Percentiles rank a stretch among this genome's conserved stretches.
These are phyloP conservation scores for Osmanthus fragrans DNA, from an alignment of 257 asterid species.

Conservation along the genomic window DNA sequence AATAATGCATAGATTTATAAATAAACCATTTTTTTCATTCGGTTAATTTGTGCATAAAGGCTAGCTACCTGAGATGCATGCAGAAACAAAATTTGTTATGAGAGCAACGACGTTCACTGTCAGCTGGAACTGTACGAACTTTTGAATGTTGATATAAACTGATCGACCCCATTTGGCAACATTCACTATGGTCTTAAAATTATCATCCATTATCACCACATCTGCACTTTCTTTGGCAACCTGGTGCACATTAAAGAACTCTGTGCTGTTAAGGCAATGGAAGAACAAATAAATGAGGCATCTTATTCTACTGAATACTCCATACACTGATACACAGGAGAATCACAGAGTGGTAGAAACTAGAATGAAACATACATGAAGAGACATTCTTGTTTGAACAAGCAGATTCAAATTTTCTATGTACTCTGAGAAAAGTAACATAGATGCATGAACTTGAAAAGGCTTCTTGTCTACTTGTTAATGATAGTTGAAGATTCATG, in stretches of 20 bases:
- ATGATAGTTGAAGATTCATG: background rate
- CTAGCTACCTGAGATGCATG: slow-evolving; percentile 66
- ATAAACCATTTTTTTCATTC: background rate
- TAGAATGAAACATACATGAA: too few species aligned
- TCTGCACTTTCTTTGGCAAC: slow-evolving; percentile 88
- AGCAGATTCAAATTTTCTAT: background rate
- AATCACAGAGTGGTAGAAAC: too few species aligned
- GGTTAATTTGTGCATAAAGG: slow-evolving; percentile 1
- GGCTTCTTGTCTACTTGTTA: too few species aligned
- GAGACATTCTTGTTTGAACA: too few species aligned
- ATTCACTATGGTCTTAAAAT: slow-evolving; percentile 63
- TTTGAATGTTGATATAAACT: slow-evolving; percentile 78
- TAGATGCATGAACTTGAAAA: background rate
- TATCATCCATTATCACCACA: slow-evolving; percentile 76
- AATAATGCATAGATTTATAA: background rate
- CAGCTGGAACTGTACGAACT: slow-evolving; percentile 85
- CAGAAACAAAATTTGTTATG: slow-evolving; percentile 64
- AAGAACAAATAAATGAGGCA: background rate
- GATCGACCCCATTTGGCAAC: slow-evolving; percentile 89
- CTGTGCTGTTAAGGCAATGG: background rate
- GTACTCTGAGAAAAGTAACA: background rate
- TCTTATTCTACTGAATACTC: slow-evolving; percentile 1
- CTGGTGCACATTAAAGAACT: slow-evolving; percentile 39
- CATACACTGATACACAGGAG: too few species aligned
- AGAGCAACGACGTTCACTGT: slow-evolving; percentile 79